phyloP scores from a whole-genome alignment of 2,329 filamentous ascomycete genomes.

The Aciculosporium take region DNA sequence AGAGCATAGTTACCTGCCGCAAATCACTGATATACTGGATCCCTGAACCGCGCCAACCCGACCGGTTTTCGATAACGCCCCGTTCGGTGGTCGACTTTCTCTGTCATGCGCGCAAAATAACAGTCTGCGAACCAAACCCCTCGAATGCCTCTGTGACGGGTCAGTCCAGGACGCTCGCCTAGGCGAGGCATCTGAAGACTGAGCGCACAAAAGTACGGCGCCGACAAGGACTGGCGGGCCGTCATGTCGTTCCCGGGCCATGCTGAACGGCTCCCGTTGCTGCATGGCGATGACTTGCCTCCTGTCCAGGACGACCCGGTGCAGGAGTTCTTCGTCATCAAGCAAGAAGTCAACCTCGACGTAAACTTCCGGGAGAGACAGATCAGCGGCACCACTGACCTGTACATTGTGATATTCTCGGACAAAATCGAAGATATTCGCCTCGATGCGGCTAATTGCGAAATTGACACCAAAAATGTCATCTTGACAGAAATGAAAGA shows the following conservation, averaged over 20 bases:
- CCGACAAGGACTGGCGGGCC: not conserved
- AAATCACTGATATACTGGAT: not conserved
- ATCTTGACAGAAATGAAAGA: conserved; percentile 31
- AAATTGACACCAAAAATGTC: conserved; percentile 39
- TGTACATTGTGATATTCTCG: conserved; percentile 56
- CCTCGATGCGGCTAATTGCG: conserved; percentile 48
- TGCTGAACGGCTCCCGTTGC: conserved; percentile 14
- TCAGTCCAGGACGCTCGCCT: conserved; percentile 3
- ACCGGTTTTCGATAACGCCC: not conserved
- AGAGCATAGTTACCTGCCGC: not conserved
- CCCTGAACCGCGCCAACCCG: not conserved
- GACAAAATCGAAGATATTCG: conserved; percentile 43
- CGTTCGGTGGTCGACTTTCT: not conserved
- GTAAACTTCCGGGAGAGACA: conserved; percentile 67
- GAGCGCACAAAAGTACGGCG: not conserved
- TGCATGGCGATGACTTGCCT: conserved; percentile 18
- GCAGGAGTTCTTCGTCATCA: conserved; percentile 43
- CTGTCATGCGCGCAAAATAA: conserved; percentile 1
- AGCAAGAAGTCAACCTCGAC: conserved; percentile 81
- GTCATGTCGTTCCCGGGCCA: conserved; percentile 5
- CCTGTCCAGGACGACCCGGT: conserved; percentile 22
- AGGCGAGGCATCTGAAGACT: conserved; percentile 4
- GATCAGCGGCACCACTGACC: conserved; percentile 65
- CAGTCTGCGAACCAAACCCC: not conserved
- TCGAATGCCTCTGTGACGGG: conserved; percentile 3